phyloP scores from a whole-genome alignment of 2,329 filamentous ascomycete species.

The Microcyclosporella mali region DNA sequence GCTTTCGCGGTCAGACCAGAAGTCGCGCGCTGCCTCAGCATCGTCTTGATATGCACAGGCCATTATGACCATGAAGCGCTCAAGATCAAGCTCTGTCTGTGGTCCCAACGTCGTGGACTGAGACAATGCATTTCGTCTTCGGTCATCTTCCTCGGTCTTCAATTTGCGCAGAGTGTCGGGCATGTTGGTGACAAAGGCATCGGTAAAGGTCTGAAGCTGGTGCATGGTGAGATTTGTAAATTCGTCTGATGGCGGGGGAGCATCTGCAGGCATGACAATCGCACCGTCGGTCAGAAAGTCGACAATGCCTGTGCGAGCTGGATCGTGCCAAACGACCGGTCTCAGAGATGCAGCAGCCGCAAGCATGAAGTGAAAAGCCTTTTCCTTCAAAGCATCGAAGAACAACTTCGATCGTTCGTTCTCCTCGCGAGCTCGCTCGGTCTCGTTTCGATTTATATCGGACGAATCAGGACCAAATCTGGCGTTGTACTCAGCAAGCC shows the following conservation, averaged over 20 bases:
- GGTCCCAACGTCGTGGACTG: slow-evolving; percentile 24
- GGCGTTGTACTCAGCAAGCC: slow-evolving; percentile 89
- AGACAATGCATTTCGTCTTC: slow-evolving; percentile 50
- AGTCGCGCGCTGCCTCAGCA: slow-evolving; percentile 75
- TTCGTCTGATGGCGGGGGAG: slow-evolving; percentile 60
- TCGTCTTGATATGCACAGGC: slow-evolving; percentile 85
- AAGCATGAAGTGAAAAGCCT: slow-evolving; percentile 86
- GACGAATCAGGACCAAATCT: slow-evolving; percentile 47
- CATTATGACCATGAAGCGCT: slow-evolving; percentile 86
- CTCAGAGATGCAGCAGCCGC: slow-evolving; percentile 76
- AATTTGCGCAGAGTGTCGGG: slow-evolving; percentile 83
- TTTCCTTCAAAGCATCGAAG: slow-evolving; percentile 67
- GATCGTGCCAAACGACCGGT: slow-evolving; percentile 78
- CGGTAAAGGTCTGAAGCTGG: slow-evolving; percentile 79
- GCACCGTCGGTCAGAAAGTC: slow-evolving; percentile 78
- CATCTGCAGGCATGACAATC: slow-evolving; percentile 59
- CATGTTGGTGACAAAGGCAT: slow-evolving; percentile 91
- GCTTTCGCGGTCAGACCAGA: slow-evolving; percentile 88
- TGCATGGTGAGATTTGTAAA: slow-evolving; percentile 70
- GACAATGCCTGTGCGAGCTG: slow-evolving; percentile 74
- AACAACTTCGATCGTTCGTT: slow-evolving; percentile 67
- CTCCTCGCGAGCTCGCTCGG: slow-evolving; percentile 54
- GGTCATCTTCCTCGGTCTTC: slow-evolving; percentile 83
- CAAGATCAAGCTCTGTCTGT: slow-evolving; percentile 55
- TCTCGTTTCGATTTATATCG: slow-evolving; percentile 45